A percentile compares a stretch with the other conserved stretches of the same genome.
Conservation (phyloP, 2,329 filamentous ascomycete species). For the Fonsecaea multimorphosa region DNA sequence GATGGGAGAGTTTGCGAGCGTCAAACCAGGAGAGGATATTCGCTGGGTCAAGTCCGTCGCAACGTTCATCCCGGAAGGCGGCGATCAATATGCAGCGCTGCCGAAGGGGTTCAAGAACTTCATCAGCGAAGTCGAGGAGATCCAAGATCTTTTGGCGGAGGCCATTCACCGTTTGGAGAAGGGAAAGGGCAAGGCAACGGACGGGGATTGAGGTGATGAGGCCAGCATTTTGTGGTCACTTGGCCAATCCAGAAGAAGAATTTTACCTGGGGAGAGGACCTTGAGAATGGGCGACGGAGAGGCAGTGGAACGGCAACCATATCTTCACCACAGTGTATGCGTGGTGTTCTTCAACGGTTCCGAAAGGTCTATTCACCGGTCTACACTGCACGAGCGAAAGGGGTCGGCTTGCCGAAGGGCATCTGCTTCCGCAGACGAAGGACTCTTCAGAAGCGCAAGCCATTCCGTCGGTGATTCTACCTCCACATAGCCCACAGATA, state of each 20-base stretch:
- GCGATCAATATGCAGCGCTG: constrained; percentile 31
- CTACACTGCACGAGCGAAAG: not conserved
- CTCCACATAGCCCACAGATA: not conserved
- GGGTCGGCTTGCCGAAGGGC: not conserved
- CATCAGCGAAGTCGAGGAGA: constrained; percentile 44
- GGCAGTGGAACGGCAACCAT: not conserved
- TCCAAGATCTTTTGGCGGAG: constrained; percentile 45
- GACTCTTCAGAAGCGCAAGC: too few relatives aligned
- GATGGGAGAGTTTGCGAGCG: constrained; percentile 47
- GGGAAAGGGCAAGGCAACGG: not conserved
- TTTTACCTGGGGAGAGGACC: not conserved
- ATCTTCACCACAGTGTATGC: not conserved
- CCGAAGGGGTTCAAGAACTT: constrained; percentile 47
- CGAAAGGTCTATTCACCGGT: not conserved
- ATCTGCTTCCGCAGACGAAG: too few relatives aligned
- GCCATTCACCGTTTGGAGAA: constrained; percentile 29
- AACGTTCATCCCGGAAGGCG: constrained; percentile 47
- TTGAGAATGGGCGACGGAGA: not conserved
- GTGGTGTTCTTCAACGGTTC: not conserved
- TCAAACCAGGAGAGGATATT: constrained; percentile 45
- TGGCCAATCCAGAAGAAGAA: not conserved
- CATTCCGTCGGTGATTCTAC: not conserved
- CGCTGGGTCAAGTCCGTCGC: constrained; percentile 43
- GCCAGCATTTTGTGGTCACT: not conserved
- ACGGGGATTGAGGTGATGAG: not conserved